These are phyloP conservation scores for Rhynchospora pubera DNA, from an alignment of 176 grass and related monocot species.

Conservation along the genomic window DNA sequence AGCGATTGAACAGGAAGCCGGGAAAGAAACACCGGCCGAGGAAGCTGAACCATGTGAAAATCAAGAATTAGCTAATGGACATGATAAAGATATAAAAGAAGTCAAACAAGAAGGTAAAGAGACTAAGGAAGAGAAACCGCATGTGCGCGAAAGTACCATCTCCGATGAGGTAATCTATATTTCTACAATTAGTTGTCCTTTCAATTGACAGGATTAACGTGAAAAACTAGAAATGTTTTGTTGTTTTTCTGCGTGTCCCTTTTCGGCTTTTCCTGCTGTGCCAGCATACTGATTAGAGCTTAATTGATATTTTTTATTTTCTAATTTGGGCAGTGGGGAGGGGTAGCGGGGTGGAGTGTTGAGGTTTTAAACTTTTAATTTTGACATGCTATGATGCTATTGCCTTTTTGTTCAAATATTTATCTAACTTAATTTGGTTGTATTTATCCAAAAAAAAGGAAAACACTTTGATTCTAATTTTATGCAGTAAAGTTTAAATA, in stretches of 20 bases:
- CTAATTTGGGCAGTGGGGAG: background rate
- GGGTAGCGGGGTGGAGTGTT: background rate
- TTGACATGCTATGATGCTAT: background rate
- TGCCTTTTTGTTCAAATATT: background rate
- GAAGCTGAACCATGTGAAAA: slow-evolving; percentile 15
- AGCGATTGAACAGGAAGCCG: slow-evolving; percentile 11
- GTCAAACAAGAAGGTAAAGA: slow-evolving; percentile 20
- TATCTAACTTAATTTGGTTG: background rate
- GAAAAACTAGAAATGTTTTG: background rate
- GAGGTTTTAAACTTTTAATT: background rate
- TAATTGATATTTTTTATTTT: background rate
- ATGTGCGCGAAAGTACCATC: slow-evolving; percentile 26
- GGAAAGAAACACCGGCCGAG: slow-evolving; percentile 13
- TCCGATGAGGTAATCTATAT: slow-evolving; percentile 40
- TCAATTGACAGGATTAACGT: background rate
- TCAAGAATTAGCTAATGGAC: slow-evolving; percentile 29
- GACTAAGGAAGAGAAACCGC: slow-evolving; percentile 24
- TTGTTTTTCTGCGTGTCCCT: background rate
- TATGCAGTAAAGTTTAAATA: background rate
- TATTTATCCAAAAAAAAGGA: background rate
- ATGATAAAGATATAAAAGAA: slow-evolving; percentile 23
- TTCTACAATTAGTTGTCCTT: background rate
- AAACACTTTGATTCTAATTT: background rate
- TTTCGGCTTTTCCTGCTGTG: background rate
- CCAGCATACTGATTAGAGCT: background rate